Conservation (phyloP, 2,329 filamentous ascomycete species). For the Stemphylium lycopersici region DNA sequence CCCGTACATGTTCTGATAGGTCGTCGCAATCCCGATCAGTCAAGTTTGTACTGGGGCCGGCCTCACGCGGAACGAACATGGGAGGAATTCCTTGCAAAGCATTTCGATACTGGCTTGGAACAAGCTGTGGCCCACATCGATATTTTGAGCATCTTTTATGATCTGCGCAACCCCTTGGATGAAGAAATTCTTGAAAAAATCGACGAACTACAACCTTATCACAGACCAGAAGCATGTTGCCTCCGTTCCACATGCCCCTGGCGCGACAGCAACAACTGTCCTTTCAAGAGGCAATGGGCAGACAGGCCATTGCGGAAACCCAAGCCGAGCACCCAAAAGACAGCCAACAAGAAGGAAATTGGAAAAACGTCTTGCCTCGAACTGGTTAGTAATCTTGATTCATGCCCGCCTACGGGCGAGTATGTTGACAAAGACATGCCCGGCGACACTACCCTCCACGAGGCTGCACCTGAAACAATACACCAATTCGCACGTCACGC, state of each 20-base stretch:
- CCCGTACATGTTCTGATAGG: slow-evolving; percentile 33
- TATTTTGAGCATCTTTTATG: slow-evolving; percentile 32
- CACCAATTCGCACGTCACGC: slow-evolving; percentile 23
- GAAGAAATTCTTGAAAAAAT: slow-evolving; percentile 18
- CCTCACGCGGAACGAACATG: slow-evolving; percentile 13
- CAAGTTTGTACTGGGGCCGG: slow-evolving; percentile 37
- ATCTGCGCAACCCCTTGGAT: slow-evolving; percentile 31
- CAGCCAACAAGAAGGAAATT: slow-evolving; percentile 1
- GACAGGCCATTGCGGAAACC: slow-evolving; percentile 1
- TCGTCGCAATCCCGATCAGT: slow-evolving; percentile 15
- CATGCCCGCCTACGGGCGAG: slow-evolving; percentile 19
- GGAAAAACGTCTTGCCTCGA: not conserved
- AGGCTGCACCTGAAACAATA: not conserved
- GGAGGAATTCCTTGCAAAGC: slow-evolving; percentile 14
- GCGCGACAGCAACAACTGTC: slow-evolving; percentile 1
- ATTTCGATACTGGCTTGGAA: slow-evolving; percentile 22
- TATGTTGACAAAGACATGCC: slow-evolving; percentile 5
- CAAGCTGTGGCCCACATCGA: slow-evolving; percentile 25
- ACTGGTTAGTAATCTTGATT: slow-evolving; percentile 12
- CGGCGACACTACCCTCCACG: slow-evolving; percentile 7
- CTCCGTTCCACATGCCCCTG: slow-evolving; percentile 18
- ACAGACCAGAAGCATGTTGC: slow-evolving; percentile 11
- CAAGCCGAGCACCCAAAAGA: not conserved
- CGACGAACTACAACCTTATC: slow-evolving; percentile 12
- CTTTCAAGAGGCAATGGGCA: slow-evolving; percentile 6